Evolutionary conservation across 306 rosid genomes (phyloP).

Genomic region (Vigna trinervia): DNA sequence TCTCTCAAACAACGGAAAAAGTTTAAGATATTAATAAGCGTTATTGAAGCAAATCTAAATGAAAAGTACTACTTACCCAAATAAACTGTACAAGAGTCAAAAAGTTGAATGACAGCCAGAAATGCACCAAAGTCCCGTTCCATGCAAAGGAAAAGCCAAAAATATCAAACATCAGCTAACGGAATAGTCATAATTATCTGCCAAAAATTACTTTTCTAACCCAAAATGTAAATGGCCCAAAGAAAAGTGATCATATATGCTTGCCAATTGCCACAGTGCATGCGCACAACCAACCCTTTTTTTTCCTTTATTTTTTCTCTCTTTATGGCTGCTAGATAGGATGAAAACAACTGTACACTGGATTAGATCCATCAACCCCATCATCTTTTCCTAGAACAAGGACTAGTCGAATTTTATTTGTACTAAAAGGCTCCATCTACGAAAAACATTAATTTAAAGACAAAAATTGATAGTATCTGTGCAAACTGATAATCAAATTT

Average conservation of each 20-base stretch:
- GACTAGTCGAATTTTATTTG: constrained; percentile 33
- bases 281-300: constrained; percentile 43
- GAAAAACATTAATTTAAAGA: neutral
- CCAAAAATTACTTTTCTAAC: constrained; percentile 42
- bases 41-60: neutral
- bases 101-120: constrained; percentile 49
- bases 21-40: neutral
- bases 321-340: constrained; percentile 39
- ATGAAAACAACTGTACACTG: constrained; percentile 44
- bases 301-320: constrained; percentile 29
- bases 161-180: constrained; percentile 48
- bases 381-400: constrained; percentile 35
- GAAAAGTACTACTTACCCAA: constrained; percentile 67
- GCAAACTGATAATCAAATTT: neutral
- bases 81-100: constrained; percentile 70
- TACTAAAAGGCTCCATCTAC: constrained; percentile 28
- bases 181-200: constrained; percentile 55
- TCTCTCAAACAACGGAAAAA: neutral
- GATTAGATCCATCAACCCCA: constrained; percentile 43
- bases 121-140: constrained; percentile 55
- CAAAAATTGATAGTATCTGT: neutral
- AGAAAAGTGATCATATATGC: constrained; percentile 43
- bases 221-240: constrained; percentile 33
- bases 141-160: constrained; percentile 64
- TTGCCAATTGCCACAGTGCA: constrained; percentile 46